These are phyloP conservation scores for Erythrophleum fordii DNA, from an alignment of 306 rosid genomes.

Conservation along the genomic window DNA sequence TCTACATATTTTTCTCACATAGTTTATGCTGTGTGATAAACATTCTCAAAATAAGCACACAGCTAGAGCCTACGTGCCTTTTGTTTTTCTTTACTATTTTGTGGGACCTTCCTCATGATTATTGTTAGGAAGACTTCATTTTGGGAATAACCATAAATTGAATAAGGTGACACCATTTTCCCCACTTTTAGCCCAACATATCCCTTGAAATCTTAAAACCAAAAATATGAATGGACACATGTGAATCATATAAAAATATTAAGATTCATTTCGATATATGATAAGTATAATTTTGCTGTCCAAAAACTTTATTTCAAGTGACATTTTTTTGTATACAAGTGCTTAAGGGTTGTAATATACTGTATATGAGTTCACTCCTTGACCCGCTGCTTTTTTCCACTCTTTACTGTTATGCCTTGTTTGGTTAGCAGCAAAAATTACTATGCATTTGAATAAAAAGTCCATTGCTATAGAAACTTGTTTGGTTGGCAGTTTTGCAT, in stretches of 20 bases:
- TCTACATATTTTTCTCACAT: too few relatives aligned
- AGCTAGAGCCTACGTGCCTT: background rate
- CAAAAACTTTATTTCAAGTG: too few relatives aligned
- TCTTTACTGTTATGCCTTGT: too few relatives aligned
- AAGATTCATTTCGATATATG: background rate
- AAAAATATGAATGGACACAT: background rate
- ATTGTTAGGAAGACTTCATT: background rate
- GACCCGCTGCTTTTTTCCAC: too few relatives aligned
- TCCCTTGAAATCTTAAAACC: background rate
- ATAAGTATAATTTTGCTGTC: background rate
- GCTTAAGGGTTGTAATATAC: too few relatives aligned
- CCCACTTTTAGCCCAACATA: background rate
- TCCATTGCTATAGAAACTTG: too few relatives aligned
- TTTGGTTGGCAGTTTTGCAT: too few relatives aligned
- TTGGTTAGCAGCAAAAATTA: too few relatives aligned
- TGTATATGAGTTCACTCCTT: too few relatives aligned
- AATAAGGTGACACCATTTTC: background rate
- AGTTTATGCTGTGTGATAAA: background rate
- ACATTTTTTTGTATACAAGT: too few relatives aligned
- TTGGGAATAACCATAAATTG: background rate
- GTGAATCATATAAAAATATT: background rate
- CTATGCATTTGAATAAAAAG: too few relatives aligned
- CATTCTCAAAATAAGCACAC: background rate
- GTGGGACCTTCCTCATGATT: background rate
- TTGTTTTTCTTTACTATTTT: background rate